These are phyloP conservation scores for Macadamia tetraphylla DNA, from an alignment of 164 flowering plant species.

Conservation along the genomic window DNA sequence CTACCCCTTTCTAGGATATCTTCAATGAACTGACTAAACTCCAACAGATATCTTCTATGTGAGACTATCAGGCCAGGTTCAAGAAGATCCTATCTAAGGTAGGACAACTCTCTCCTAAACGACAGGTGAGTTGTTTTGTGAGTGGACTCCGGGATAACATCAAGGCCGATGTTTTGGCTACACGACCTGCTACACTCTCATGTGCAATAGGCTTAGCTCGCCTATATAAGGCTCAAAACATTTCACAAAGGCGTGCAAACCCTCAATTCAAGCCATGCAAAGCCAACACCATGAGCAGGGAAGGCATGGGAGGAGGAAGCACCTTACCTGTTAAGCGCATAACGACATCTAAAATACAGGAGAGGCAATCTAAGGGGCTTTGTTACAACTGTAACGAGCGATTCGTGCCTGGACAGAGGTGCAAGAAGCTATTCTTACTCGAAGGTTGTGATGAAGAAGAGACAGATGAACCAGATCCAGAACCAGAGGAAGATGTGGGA, in stretches of 20 bases:
- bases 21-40: background rate
- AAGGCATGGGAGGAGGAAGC: too few species aligned
- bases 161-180: background rate
- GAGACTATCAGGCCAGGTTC: constrained; percentile 2
- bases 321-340: too few species aligned
- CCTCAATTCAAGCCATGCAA: too few species aligned
- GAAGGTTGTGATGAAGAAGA: too few species aligned
- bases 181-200: background rate
- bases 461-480: too few species aligned
- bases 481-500: too few species aligned
- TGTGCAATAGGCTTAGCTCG: background rate
- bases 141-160: background rate
- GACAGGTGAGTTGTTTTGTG: background rate
- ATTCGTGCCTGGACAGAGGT: too few species aligned
- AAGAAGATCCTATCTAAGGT: background rate
- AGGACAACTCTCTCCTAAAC: background rate
- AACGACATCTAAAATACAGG: too few species aligned
- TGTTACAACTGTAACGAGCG: too few species aligned
- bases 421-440: too few species aligned
- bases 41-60: background rate
- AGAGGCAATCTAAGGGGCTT: too few species aligned
- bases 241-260: background rate
- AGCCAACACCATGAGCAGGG: too few species aligned
- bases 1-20: background rate
- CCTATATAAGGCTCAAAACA: background rate